Evolutionary conservation across 2,329 filamentous ascomycete genomes (phyloP).

Genomic region (Penicillium sp.): DNA sequence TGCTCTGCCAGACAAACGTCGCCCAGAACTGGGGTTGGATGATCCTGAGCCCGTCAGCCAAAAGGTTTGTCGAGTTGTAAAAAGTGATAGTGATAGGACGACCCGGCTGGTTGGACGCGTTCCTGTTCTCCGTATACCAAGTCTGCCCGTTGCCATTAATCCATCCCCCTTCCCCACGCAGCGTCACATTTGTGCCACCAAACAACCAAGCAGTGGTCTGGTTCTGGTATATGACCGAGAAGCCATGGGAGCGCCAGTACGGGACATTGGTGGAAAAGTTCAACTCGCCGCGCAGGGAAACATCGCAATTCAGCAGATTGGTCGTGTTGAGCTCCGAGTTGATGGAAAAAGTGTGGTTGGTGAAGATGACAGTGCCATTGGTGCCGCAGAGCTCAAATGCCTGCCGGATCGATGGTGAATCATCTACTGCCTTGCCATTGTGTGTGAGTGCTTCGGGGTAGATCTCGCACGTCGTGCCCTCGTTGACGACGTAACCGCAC

Average conservation of each 20-base stretch:
- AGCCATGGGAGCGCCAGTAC: slow-evolving; percentile 52
- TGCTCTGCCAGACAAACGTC: slow-evolving; percentile 43
- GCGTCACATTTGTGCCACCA: slow-evolving; percentile 50
- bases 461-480: slow-evolving; percentile 19
- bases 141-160: slow-evolving; percentile 55
- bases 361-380: slow-evolving; percentile 25
- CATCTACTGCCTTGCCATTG: slow-evolving; percentile 19
- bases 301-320: slow-evolving; percentile 24
- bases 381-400: slow-evolving; percentile 28
- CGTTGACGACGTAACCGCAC: slow-evolving; percentile 18
- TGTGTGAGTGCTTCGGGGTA: slow-evolving; percentile 21
- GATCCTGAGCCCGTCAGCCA: slow-evolving; percentile 48
- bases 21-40: slow-evolving; percentile 51
- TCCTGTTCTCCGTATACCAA: slow-evolving; percentile 54
- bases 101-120: slow-evolving; percentile 44
- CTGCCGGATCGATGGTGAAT: slow-evolving; percentile 21
- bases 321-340: slow-evolving; percentile 23
- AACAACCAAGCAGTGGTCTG: slow-evolving; percentile 54
- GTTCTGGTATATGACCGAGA: slow-evolving; percentile 54
- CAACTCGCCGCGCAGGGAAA: slow-evolving; percentile 24
- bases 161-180: slow-evolving; percentile 52
- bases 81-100: slow-evolving; percentile 54
- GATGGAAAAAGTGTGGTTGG: slow-evolving; percentile 22
- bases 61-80: slow-evolving; percentile 45
- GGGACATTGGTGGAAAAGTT: slow-evolving; percentile 44